Evolutionary conservation across 495 filamentous ascomycete species (phyloP).

Genomic region (Penicillium mononematosum): DNA sequence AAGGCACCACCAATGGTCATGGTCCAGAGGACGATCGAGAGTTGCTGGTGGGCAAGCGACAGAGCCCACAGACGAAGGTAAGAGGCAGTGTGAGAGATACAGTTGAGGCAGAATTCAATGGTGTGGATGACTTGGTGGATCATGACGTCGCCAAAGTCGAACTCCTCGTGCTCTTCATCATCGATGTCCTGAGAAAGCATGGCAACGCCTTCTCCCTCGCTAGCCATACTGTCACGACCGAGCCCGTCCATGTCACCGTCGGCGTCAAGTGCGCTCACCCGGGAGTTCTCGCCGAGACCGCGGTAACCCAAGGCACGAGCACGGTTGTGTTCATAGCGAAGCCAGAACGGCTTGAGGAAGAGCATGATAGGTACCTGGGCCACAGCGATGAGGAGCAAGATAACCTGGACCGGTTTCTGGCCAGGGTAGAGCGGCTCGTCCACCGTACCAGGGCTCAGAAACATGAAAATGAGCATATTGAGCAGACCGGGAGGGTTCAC

Average conservation of each 20-base stretch:
- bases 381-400: slow-evolving; percentile 80
- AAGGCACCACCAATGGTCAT: slow-evolving; percentile 89
- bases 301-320: slow-evolving; percentile 86
- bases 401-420: slow-evolving; percentile 70
- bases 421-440: slow-evolving; percentile 72
- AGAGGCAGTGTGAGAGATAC: slow-evolving; percentile 96
- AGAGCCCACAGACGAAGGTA: slow-evolving; percentile 98
- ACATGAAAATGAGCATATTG: slow-evolving; percentile 99
- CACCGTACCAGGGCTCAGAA: slow-evolving; percentile 78
- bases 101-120: slow-evolving; percentile 99
- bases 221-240: slow-evolving; percentile 67
- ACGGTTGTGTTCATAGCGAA: slow-evolving; percentile 87
- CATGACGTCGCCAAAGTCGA: slow-evolving; percentile 94
- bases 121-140: slow-evolving; percentile 99
- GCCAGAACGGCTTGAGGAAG: slow-evolving; percentile 92
- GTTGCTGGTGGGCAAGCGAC: slow-evolving; percentile 95
- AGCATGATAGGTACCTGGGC: slow-evolving; percentile 85
- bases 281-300: slow-evolving; percentile 81
- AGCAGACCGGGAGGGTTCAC: slow-evolving; percentile 75
- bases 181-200: slow-evolving; percentile 87
- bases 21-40: slow-evolving; percentile 90
- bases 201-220: slow-evolving; percentile 82
- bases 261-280: slow-evolving; percentile 84
- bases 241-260: slow-evolving; percentile 57
- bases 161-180: slow-evolving; percentile 81